A percentile compares a stretch with the other conserved stretches of the same genome.
These are phyloP conservation scores for Incumbomyces lentus DNA, from an alignment of 2,329 filamentous ascomycete species.

Conservation along the genomic window DNA sequence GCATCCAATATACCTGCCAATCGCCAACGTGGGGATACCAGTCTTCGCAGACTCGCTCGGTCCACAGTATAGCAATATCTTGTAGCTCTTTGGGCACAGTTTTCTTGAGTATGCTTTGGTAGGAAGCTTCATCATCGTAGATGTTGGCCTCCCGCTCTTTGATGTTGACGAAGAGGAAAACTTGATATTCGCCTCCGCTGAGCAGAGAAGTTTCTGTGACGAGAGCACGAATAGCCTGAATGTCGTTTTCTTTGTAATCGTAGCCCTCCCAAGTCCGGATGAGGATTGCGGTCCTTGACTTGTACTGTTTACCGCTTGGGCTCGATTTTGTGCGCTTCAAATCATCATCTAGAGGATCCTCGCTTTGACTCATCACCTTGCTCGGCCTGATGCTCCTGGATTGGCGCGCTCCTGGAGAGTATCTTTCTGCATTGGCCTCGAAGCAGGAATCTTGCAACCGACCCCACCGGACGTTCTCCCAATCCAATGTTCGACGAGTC, in stretches of 20 bases:
- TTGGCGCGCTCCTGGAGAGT: conserved; percentile 11
- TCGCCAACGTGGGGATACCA: conserved; percentile 23
- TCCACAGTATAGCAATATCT: conserved; percentile 28
- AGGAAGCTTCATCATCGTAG: conserved; percentile 60
- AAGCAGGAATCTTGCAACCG: conserved; percentile 59
- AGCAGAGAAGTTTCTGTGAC: conserved; percentile 46
- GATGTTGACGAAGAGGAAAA: conserved; percentile 70
- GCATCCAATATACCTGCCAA: conserved; percentile 46
- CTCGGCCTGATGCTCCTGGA: conserved; percentile 7
- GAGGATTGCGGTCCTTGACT: conserved; percentile 17
- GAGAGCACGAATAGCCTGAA: conserved; percentile 18
- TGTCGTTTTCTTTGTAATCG: conserved; percentile 17
- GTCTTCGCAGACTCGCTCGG: conserved; percentile 32
- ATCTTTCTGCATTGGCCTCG: conserved; percentile 49
- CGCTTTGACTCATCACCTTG: conserved; percentile 1
- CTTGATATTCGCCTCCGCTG: conserved; percentile 65
- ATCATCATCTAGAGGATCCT: conserved; percentile 10
- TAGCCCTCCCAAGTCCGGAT: conserved; percentile 20
- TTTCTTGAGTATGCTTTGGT: conserved; percentile 43
- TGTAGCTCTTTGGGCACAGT: conserved; percentile 26
- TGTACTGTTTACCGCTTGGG: conserved; percentile 4
- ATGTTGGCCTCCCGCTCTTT: conserved; percentile 63
- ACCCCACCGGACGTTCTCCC: conserved; percentile 61
- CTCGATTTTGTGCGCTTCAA: not conserved
- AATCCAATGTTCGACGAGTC: conserved; percentile 28